Evolutionary conservation across 495 filamentous ascomycete genomes (phyloP).

Genomic region (Cairneyella variabilis): DNA sequence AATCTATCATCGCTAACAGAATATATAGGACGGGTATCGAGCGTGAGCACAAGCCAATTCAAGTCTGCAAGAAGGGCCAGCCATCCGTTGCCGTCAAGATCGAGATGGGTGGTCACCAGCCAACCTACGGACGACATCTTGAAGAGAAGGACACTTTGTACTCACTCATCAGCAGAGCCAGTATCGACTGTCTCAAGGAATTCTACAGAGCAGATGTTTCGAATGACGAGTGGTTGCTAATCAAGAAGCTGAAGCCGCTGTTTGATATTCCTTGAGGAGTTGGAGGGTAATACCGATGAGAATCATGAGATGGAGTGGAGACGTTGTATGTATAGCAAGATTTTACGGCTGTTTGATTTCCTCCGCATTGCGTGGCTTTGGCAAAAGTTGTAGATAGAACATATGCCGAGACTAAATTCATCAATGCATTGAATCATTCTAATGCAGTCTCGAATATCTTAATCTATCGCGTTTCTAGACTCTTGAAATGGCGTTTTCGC

Average conservation of each 20-base stretch:
- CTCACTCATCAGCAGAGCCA: slow-evolving; percentile 76
- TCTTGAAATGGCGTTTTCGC: too few relatives aligned
- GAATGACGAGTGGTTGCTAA: slow-evolving; percentile 89
- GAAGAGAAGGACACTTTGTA: slow-evolving; percentile 92
- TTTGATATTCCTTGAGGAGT: slow-evolving; percentile 94
- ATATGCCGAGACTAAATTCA: too few relatives aligned
- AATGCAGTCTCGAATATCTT: too few relatives aligned
- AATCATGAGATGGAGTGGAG: neutral
- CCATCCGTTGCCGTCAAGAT: slow-evolving; percentile 98
- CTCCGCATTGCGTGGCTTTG: slow-evolving; percentile 13
- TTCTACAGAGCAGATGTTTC: slow-evolving; percentile 88
- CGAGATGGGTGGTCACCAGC: slow-evolving; percentile 88
- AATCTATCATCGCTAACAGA: slow-evolving; percentile 6
- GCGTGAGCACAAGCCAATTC: slow-evolving; percentile 93
- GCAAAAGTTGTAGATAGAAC: slow-evolving; percentile 22
- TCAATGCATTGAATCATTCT: too few relatives aligned
- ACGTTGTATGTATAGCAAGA: slow-evolving; percentile 13
- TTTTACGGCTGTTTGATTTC: neutral
- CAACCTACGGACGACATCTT: slow-evolving; percentile 89
- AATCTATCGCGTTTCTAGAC: too few relatives aligned
- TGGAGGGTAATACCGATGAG: too few relatives aligned
- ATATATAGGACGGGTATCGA: slow-evolving; percentile 77
- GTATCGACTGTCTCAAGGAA: slow-evolving; percentile 94
- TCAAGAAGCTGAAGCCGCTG: slow-evolving; percentile 86
- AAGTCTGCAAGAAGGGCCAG: slow-evolving; percentile 88